Conservation (phyloP, 1,284 basidiomycete genomes). For the Cerioporus squamosus region DNA sequence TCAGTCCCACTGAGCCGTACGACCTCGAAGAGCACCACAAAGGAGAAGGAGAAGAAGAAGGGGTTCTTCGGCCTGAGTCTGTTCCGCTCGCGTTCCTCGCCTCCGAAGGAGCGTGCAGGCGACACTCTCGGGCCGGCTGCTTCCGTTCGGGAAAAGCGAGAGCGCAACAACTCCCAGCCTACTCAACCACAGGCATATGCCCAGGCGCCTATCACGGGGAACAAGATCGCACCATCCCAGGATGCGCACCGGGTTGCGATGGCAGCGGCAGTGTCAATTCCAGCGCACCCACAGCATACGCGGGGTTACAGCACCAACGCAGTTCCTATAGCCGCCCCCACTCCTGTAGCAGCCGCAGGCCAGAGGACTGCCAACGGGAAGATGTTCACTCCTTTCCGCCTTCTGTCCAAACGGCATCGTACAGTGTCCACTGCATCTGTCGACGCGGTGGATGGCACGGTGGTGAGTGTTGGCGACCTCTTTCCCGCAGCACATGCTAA, state of each 20-base stretch:
- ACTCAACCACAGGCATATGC: constrained; percentile 17
- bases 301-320: constrained; percentile 8
- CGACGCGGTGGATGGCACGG: constrained; percentile 76
- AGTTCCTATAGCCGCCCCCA: constrained; percentile 23
- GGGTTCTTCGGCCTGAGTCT: constrained; percentile 41
- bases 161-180: constrained; percentile 32
- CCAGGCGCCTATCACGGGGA: not conserved
- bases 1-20: constrained; percentile 16
- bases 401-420: constrained; percentile 62
- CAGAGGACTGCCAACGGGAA: constrained; percentile 46
- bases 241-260: constrained; percentile 13
- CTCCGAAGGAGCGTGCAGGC: constrained; percentile 35
- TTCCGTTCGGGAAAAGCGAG: constrained; percentile 25
- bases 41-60: constrained; percentile 33
- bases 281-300: constrained; percentile 15
- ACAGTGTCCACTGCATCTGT: constrained; percentile 75
- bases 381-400: constrained; percentile 64
- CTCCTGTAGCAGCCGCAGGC: constrained; percentile 33
- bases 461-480: constrained; percentile 50
- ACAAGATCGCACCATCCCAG: not conserved
- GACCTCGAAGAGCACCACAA: constrained; percentile 28
- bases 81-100: constrained; percentile 42
- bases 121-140: constrained; percentile 28
- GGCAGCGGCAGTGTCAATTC: constrained; percentile 25
- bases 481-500: constrained; percentile 6